Conservation (phyloP, 2,329 filamentous ascomycete species). For the Didymella keratinophila region DNA sequence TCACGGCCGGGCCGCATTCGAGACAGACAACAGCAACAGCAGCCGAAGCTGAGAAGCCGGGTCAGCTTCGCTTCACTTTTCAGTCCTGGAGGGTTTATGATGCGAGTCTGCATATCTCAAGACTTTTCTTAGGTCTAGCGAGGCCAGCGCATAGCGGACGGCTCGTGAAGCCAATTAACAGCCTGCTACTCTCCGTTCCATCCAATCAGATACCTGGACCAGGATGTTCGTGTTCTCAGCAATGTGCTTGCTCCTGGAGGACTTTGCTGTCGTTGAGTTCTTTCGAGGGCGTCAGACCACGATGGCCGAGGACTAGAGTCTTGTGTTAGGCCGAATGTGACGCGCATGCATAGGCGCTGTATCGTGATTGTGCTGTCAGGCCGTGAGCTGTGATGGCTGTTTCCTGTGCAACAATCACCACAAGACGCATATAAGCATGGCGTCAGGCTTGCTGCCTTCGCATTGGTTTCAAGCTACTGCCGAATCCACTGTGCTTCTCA, state of each 20-base stretch:
- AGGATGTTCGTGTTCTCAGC: constrained; percentile 2
- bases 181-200: not conserved
- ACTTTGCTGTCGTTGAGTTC: not conserved
- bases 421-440: constrained; percentile 39
- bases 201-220: not conserved
- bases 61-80: constrained; percentile 43
- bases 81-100: constrained; percentile 27
- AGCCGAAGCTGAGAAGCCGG: not conserved
- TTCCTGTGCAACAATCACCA: constrained; percentile 38
- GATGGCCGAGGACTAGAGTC: constrained; percentile 5
- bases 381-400: constrained; percentile 9
- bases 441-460: constrained; percentile 5
- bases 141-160: constrained; percentile 45
- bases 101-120: constrained; percentile 33
- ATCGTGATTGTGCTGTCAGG: constrained; percentile 10
- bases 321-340: constrained; percentile 17
- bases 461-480: not conserved
- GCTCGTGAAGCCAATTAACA: constrained; percentile 33
- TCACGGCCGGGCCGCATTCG: constrained; percentile 10
- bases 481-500: not conserved
- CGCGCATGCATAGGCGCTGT: constrained; percentile 21
- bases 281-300: not conserved
- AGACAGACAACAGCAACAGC: not conserved
- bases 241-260: constrained; percentile 5
- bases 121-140: constrained; percentile 19